Evolutionary conservation across 257 asterid genomes (phyloP), one percentile per base, ranked within the genome.

Genomic region (Jacaranda mimosifolia): DNA sequence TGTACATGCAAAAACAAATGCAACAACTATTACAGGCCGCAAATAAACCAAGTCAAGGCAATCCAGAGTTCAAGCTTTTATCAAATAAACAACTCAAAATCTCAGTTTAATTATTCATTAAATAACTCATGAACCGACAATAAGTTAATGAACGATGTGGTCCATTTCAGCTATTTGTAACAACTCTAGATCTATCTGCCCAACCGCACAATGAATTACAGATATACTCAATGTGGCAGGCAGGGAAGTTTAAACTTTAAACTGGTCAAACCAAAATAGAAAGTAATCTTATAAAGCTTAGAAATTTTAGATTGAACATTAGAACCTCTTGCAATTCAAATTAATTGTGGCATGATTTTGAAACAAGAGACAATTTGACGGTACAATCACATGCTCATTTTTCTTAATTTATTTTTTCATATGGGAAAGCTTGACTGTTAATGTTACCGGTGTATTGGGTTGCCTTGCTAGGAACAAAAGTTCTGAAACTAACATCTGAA

Each of bases 31-130:
- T 17, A 12, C 9, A 26, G 38, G 42, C 56, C 38, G 65, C 17
- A 53, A 40, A 60, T 15, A 38, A 53, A 43, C 63, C 26, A 77
- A 4, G 63, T 69, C 49, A 74, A 32, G 32, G 38, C 11, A 42
- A 43, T 9, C 0, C 5, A 48, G 45, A 43, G 70, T 19, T 19
- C 9, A 35, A 77, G 46, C 6, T 42, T n/a, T 45, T 11, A 51
- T 45, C 19, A 45, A 15, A 7, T 32, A 63, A 53, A 26, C 38
- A 55, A 48, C 35, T 68, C 7, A 19, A 14, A 42, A 3, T 10
- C 12, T 48, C 17, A 48, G 17, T 7, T 3, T 18, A 39, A 35
- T n/a, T 14, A 57, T 12, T 43, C 48, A 36, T 21, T 53, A 49
- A 14, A 62, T 32, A n/a, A 68, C 15, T 7, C 64, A 36, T 10